A percentile compares a stretch with the other conserved stretches of the same genome.
Evolutionary conservation across 2,329 filamentous ascomycete species (phyloP).

Genomic region (Colletotrichum sansevieriae): DNA sequence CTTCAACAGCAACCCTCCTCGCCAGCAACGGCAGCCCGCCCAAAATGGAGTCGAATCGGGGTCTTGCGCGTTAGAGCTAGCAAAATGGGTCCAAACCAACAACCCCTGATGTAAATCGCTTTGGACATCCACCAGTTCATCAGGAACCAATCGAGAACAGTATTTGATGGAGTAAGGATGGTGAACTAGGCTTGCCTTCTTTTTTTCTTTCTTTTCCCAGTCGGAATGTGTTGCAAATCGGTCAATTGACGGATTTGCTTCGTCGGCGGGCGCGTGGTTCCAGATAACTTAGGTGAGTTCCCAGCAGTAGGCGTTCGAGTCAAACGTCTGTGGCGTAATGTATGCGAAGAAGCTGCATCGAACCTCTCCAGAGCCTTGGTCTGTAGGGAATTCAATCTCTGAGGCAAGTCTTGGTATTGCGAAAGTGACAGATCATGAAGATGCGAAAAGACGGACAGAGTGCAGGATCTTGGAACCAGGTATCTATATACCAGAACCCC

Average conservation of each 20-base stretch:
- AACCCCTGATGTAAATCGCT: conserved; percentile 28
- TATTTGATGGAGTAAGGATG: too few relatives aligned
- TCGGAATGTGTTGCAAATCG: not conserved
- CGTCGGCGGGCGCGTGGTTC: not conserved
- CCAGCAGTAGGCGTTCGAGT: not conserved
- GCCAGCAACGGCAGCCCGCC: not conserved
- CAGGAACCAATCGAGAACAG: not conserved
- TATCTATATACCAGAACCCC: conserved; percentile 53
- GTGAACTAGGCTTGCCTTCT: too few relatives aligned
- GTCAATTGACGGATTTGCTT: conserved; percentile 6
- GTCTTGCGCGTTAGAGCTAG: conserved; percentile 19
- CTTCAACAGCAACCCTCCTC: not conserved
- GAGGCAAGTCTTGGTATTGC: not conserved
- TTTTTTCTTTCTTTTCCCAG: too few relatives aligned
- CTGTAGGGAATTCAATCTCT: not conserved
- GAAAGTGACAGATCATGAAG: conserved; percentile 21
- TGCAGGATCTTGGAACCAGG: conserved; percentile 50
- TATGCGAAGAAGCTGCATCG: conserved; percentile 7
- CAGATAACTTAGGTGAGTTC: not conserved
- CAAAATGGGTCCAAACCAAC: conserved; percentile 33
- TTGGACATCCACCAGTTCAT: conserved; percentile 2
- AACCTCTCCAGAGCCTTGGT: not conserved
- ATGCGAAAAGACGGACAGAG: conserved; percentile 41
- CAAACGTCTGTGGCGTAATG: not conserved
- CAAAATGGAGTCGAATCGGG: conserved; percentile 21